These are phyloP conservation scores for Buxus sempervirens DNA, from an alignment of 164 flowering plant genomes.

Conservation along the genomic window DNA sequence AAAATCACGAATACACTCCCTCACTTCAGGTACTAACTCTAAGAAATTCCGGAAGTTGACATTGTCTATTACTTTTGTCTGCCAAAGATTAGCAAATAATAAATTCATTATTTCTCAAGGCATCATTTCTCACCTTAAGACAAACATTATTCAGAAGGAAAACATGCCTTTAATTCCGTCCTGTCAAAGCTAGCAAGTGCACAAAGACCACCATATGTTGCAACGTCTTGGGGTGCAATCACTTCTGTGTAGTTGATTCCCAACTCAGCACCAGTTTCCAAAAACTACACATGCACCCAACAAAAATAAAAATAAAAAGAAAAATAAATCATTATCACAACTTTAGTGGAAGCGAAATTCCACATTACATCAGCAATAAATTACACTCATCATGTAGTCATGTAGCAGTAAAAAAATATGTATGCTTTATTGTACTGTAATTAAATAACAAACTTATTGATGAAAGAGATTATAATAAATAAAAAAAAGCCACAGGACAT, in stretches of 20 bases:
- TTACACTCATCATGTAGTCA: not conserved
- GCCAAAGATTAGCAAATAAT: constrained; percentile 26
- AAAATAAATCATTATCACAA: not conserved
- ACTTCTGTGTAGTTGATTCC: constrained; percentile 80
- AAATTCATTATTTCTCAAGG: too few relatives aligned
- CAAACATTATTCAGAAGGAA: not conserved
- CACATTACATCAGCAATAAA: not conserved
- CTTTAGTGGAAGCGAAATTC: not conserved
- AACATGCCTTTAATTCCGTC: constrained; percentile 87
- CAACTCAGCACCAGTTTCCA: constrained; percentile 79
- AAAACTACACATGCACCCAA: constrained; percentile 50
- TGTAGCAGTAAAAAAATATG: not conserved
- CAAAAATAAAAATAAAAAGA: too few relatives aligned
- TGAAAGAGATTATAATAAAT: not conserved
- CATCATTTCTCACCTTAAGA: not conserved
- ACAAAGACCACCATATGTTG: constrained; percentile 97
- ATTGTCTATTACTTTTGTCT: constrained; percentile 95
- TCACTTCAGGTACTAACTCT: constrained; percentile 94
- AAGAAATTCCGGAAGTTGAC: constrained; percentile 86
- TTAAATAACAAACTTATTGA: not conserved
- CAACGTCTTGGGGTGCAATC: constrained; percentile 97
- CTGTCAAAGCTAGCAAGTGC: constrained; percentile 98
- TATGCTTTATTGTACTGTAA: not conserved
- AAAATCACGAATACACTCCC: constrained; percentile 93
- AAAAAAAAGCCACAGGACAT: too few relatives aligned